These are phyloP conservation scores for Sugiyamaella neomexicana DNA, from an alignment of 1,139 yeast genomes.

Conservation along the genomic window DNA sequence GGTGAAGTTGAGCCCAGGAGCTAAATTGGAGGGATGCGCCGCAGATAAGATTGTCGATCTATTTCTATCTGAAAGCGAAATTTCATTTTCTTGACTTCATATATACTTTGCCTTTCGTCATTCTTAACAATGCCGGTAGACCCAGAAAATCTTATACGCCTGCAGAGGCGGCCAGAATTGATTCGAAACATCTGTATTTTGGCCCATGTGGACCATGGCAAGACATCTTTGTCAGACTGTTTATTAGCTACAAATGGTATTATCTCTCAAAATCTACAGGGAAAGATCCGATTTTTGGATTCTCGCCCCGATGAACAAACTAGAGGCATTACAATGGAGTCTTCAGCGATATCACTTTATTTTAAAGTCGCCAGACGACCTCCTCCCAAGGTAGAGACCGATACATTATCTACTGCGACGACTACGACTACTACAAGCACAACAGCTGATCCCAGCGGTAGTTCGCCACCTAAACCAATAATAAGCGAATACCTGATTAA, in stretches of 20 bases:
- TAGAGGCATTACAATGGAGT: conserved; percentile 97
- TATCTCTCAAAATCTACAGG: conserved; percentile 92
- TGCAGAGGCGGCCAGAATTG: conserved; percentile 68
- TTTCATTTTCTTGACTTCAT: neutral
- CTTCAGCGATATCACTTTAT: conserved; percentile 86
- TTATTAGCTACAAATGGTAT: conserved; percentile 93
- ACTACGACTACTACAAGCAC: too few species aligned
- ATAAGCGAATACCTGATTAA: conserved; percentile 82
- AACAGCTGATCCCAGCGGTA: neutral
- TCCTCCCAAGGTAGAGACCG: conserved; percentile 6
- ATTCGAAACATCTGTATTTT: conserved; percentile 90
- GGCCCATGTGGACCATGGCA: conserved; percentile 99
- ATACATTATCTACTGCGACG: too few species aligned
- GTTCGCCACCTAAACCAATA: conserved; percentile 41
- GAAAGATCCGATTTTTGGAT: conserved; percentile 88
- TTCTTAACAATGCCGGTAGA: conserved; percentile 43
- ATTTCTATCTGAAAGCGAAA: neutral
- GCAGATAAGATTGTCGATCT: neutral
- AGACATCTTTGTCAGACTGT: conserved; percentile 92
- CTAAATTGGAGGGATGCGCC: too few species aligned
- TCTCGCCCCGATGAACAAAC: conserved; percentile 94
- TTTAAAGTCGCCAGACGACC: conserved; percentile 46
- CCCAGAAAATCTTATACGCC: conserved; percentile 59
- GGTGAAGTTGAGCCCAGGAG: neutral
- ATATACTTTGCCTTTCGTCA: too few species aligned